Percentiles rank a stretch among this genome's conserved stretches.
These are phyloP conservation scores for Fonsecaea pedrosoi DNA, from an alignment of 2,329 filamentous ascomycete species.

Conservation along the genomic window DNA sequence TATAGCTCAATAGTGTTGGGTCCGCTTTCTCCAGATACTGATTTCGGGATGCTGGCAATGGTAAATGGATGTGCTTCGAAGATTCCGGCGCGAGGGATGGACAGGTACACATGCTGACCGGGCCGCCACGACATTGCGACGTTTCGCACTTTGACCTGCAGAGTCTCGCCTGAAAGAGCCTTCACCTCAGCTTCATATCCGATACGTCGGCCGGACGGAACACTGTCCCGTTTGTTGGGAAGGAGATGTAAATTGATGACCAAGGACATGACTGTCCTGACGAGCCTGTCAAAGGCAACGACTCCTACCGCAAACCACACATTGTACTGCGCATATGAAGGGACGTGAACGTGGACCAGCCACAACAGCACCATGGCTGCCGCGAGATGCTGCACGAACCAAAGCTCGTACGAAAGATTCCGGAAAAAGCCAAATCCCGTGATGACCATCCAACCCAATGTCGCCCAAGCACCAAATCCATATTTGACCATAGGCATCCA, in stretches of 20 bases:
- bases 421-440: constrained; percentile 59
- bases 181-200: constrained; percentile 30
- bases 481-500: constrained; percentile 58
- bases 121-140: constrained; percentile 61
- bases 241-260: constrained; percentile 29
- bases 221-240: background rate
- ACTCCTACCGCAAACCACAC: constrained; percentile 36
- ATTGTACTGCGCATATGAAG: constrained; percentile 36
- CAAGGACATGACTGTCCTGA: constrained; percentile 28
- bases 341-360: constrained; percentile 45
- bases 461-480: constrained; percentile 60
- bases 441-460: constrained; percentile 60
- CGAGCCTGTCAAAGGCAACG: constrained; percentile 33
- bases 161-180: constrained; percentile 19
- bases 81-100: constrained; percentile 26
- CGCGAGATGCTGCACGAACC: constrained; percentile 61
- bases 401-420: constrained; percentile 60
- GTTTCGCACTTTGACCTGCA: constrained; percentile 28
- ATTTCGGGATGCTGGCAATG: constrained; percentile 53
- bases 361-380: constrained; percentile 58
- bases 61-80: constrained; percentile 69
- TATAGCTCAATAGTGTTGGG: constrained; percentile 31
- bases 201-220: constrained; percentile 2
- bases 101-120: constrained; percentile 66
- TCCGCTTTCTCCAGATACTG: constrained; percentile 13